Base-by-base conservation (phyloP, 1,139 yeast genomes). In the Pichia sp. region DNA sequence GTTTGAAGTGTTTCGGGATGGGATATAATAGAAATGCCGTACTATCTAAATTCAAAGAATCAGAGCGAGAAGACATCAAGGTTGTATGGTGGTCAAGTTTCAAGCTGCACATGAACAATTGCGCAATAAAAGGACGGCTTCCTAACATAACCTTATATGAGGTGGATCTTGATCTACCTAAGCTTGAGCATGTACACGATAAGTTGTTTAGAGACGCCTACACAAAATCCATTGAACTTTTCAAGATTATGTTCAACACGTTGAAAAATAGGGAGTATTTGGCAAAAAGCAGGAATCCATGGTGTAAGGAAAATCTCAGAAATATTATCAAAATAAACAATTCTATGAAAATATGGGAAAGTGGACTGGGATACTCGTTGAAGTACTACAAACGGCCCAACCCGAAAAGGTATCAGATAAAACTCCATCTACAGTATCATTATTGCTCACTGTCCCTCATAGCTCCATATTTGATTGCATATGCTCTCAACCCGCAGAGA, bases 1-100 rank as follows among this genome's bases (percentile, higher is more conserved):
- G 70, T 16, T 56, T 75, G 36, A 77, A 74, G 59, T 71, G 76
- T 1, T 60, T 68, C 16, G 65, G 75, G 1, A 60, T 75, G 12
- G 78, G 78, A 0, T 60, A 70, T 14, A 73, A 73, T 57, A 64
- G 72, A 55, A 67, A 67, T 43, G 55, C 61, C 1, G 60, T 64
- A 8, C 59, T 67, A 10, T 29, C 54, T 4, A 59, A 58, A 42
- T 57, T 58, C 17, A 38, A 58, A 14, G 59, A 54, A 20, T 58
- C 54, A 9, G 56, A 58, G 29, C 63, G 57, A 44, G 69, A 66
- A 48, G 67, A 65, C 27, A 60, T 60, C 36, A 61, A 51, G 50
- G 54, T 61, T 30, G 56, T 66, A 0, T 67, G 68, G 56, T 71
- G 75, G 74, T 61, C 74, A 0, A 46, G 68, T 33, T 69, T 70